Evolutionary conservation across 139 green algal genomes (phyloP), one percentile per base, ranked within the genome.

Genomic region (Chlorella sorokiniana): DNA sequence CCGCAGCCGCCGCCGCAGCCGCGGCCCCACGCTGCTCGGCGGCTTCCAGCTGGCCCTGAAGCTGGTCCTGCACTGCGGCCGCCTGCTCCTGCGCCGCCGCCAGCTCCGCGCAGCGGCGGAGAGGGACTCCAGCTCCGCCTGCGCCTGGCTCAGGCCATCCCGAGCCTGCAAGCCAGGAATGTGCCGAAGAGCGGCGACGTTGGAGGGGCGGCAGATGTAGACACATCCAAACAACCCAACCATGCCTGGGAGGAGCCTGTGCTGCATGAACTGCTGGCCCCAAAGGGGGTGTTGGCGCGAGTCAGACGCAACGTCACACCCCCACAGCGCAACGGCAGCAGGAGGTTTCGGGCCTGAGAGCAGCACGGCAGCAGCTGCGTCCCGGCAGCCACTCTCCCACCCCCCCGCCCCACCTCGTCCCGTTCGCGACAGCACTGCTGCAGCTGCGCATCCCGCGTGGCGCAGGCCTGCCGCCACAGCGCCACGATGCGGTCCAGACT

Each of bases 401-500:
- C 5, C 9, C 9, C 22, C 38, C 22, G 35, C 18, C 51, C 38
- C 38, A 83, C 78, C 78, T 77, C n/a, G 5, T 33, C 51, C 20
- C 69, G 78, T 51, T 83, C 67, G 1, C 2, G 8, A 0, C 37
- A 67, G 45, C 77, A 48, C 51, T 69, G 20, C 38, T 48, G 33
- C 8, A 83, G 52, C 67, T 83, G 78, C 27, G 23, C 18, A 27
- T 83, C 67, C 65, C 77, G 77, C 18, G 65, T 37, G 63, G 25
- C 40, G 51, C 78, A 83, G 18, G 78, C 78, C 51, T 76, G 48
- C 33, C 67, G 54, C 78, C 78, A 83, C 27, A 83, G 40, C 11
- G 63, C 78, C 48, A 83, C 78, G 37, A 83, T 83, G 48, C 78
- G 65, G 18, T 83, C 78, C 35, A 83, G 18, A 51, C 78, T 83